Base-by-base conservation (phyloP, 441 rosid genomes). In the Eruca vesicaria region DNA sequence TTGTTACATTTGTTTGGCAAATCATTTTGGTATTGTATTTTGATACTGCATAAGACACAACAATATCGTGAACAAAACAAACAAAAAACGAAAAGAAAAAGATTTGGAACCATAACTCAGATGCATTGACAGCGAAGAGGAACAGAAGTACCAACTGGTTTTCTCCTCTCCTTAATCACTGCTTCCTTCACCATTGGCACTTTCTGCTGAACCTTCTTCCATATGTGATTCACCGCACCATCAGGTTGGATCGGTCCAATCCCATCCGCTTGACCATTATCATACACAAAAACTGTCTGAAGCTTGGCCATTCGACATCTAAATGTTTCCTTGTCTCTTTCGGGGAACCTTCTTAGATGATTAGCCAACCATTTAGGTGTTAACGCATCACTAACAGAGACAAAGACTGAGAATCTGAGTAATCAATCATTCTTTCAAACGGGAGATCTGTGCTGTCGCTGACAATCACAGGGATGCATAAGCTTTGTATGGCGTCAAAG, bases 401-500 rank as follows among this genome's bases (percentile, higher is more conserved):
- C 85, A 57, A 91, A 95, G 43, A 93, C 89, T 1, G 96, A 86
- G 80, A 93, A 93, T 41, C 89, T 0, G 87, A 78, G 77, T 89
- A 95, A 73, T 91, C 97, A 11, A 91, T 70, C 69, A 82, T 91
- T 57, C 97, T 98, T 67, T 95, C 99, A 35, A 88, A 93, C 0
- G 96, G 98, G 14, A 95, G 97, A 85, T 88, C 98, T 12, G 91
- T 88, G 79, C 75, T 79, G 81, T 95, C 97, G 3, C 98, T 95
- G 63, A 92, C 86, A 35, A 95, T 83, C 48, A 95, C 91, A 16
- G 97, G 98, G 58, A 93, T 91, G 75, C 99, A 95, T 5, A 95
- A 89, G 77, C 98, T 95, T 79, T 88, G 97, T 60, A 95, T 82
- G 77, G 99, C 98, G 79, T 95, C 97, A 41, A 95, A 95, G 59